These are phyloP conservation scores for Trametes punicea DNA, from an alignment of 768 basidiomycete genomes.

Conservation along the genomic window DNA sequence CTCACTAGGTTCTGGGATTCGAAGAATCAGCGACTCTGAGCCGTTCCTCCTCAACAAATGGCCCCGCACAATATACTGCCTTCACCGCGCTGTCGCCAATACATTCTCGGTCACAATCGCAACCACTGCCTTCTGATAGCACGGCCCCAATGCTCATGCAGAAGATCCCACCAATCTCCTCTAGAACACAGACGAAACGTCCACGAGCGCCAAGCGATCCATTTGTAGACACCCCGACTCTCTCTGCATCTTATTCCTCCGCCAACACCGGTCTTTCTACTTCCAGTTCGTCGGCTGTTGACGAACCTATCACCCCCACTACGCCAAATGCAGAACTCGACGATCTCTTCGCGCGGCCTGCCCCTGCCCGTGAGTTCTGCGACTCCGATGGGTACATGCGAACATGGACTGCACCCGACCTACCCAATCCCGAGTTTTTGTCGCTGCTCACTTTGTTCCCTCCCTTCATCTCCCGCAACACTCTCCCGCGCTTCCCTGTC, in stretches of 20 bases:
- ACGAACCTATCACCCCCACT: slow-evolving; percentile 41
- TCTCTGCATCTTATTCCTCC: slow-evolving; percentile 54
- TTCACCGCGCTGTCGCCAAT: slow-evolving; percentile 37
- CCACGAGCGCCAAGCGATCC: slow-evolving; percentile 76
- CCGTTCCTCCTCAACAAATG: slow-evolving; percentile 27
- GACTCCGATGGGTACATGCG: slow-evolving; percentile 54
- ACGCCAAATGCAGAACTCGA: slow-evolving; percentile 28
- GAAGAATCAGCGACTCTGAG: slow-evolving; percentile 51
- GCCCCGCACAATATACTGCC: slow-evolving; percentile 29
- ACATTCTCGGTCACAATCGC: slow-evolving; percentile 56
- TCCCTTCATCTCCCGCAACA: slow-evolving; percentile 62
- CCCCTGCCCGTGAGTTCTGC: slow-evolving; percentile 29
- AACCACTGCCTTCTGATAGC: slow-evolving; percentile 42
- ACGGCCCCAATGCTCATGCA: slow-evolving; percentile 23
- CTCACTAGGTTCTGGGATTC: slow-evolving; percentile 59
- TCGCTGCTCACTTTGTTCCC: slow-evolving; percentile 74
- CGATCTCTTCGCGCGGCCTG: slow-evolving; percentile 30
- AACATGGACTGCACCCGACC: slow-evolving; percentile 78
- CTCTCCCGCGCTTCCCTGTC: slow-evolving; percentile 69
- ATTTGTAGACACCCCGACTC: slow-evolving; percentile 67
- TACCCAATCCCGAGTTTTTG: slow-evolving; percentile 71
- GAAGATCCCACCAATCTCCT: slow-evolving; percentile 39
- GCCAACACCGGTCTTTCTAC: slow-evolving; percentile 39
- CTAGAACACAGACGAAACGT: slow-evolving; percentile 54
- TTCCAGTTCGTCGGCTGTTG: slow-evolving; percentile 33